Base-by-base conservation (phyloP, 805 yeast genomes). In the Starmera amethionina region DNA sequence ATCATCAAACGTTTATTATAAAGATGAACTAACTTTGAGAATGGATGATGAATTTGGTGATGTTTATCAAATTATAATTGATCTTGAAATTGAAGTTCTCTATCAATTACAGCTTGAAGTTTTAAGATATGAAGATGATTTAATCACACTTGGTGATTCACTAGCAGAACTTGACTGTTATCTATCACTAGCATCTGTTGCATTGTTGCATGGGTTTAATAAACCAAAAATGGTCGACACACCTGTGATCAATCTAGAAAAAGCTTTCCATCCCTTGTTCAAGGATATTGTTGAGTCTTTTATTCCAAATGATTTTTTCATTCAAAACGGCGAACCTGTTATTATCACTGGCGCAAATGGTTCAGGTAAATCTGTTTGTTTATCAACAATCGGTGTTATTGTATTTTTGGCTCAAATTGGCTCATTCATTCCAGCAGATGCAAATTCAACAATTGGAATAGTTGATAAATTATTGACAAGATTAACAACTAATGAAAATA, bases 321-420 rank as follows among this genome's bases (percentile, higher is more conserved):
- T 68, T 4, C 28, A 43, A 5, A 60, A 59, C 3, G 58, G 62
- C 0, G 32, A 22, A 3, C 38, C 49, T 8, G 39, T 65, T 42
- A 38, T 76, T 32, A 42, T 75, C 25, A 66, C 78, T 16, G 79
- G 81, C 28, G 65, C 75, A 0, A 70, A 70, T 46, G 63, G 62
- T 28, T 68, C 75, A 3, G 79, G 81, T 0, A 76, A 76, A 45
- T 69, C 78, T 1, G 74, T 75, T 0, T 66, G 64, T 41, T 50
- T 75, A 15, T 50, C 68, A 3, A 78, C 72, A 40, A 57, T 66
- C 38, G 80, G 77, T 0, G 46, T 73, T 29, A 63, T 70, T 6
- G 70, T 72, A 0, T 66, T 62, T 38, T 46, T 76, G 35, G 67
- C 79, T 0, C 81, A 76, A 39, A 60, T 74, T 31, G 80, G 81